Conservation (phyloP, 768 basidiomycete genomes). For the Mycena polygramma region DNA sequence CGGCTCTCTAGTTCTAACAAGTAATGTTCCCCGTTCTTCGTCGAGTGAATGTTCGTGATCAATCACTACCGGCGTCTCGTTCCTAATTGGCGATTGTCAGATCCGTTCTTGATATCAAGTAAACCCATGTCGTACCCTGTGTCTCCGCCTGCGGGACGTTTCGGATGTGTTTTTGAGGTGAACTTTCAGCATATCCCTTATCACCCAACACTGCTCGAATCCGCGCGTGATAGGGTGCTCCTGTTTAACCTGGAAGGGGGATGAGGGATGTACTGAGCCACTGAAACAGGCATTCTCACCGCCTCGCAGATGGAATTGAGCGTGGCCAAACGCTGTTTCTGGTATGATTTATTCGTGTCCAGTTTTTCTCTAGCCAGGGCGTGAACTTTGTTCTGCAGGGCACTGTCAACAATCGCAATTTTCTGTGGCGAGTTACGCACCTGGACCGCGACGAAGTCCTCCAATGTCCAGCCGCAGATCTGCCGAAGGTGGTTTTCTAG, state of each 20-base stretch:
- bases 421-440: not conserved
- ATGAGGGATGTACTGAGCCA: not conserved
- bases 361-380: not conserved
- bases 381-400: not conserved
- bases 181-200: constrained; percentile 1
- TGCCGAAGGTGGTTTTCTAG: not conserved
- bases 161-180: constrained; percentile 6
- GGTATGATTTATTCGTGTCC: not conserved
- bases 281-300: not conserved
- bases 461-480: not conserved
- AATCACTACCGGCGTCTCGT: too few relatives aligned
- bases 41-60: too few relatives aligned
- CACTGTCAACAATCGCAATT: too few relatives aligned
- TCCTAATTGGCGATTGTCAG: too few relatives aligned
- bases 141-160: not conserved
- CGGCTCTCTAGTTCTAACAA: too few relatives aligned
- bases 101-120: too few relatives aligned
- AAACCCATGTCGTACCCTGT: too few relatives aligned
- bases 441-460: not conserved
- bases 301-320: not conserved
- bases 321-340: not conserved
- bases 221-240: not conserved
- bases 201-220: not conserved
- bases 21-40: too few relatives aligned
- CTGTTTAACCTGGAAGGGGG: not conserved